Percentiles rank a stretch among this genome's conserved stretches.
Conservation (phyloP, 441 rosid species). For the Macaranga tanarius region DNA sequence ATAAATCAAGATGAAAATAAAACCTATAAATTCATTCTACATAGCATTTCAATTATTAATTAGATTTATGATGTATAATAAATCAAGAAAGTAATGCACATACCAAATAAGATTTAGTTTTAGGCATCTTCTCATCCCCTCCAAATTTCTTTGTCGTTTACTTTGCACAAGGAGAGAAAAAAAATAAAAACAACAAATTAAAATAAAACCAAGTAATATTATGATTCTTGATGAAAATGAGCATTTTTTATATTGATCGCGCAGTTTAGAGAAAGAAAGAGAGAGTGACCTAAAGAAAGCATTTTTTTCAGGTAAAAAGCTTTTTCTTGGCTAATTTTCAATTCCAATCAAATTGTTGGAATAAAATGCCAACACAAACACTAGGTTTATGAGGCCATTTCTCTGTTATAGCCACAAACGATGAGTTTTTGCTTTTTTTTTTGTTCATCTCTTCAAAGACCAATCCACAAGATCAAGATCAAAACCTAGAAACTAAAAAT, state of each 20-base stretch:
- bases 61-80: too few species aligned
- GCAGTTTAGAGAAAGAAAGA: neutral
- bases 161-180: constrained; percentile 39
- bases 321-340: constrained; percentile 77
- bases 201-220: constrained; percentile 4
- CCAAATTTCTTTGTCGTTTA: constrained; percentile 58
- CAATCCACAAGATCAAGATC: constrained; percentile 5
- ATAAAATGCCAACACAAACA: constrained; percentile 87
- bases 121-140: constrained; percentile 83
- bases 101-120: too few species aligned
- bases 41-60: too few species aligned
- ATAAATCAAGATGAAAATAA: too few species aligned
- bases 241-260: too few species aligned
- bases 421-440: constrained; percentile 35
- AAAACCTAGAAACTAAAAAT: neutral
- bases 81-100: too few species aligned
- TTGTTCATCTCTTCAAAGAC: constrained; percentile 49
- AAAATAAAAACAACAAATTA: constrained; percentile 16
- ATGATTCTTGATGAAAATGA: neutral
- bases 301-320: constrained; percentile 67
- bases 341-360: constrained; percentile 88
- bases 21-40: too few species aligned
- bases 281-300: constrained; percentile 61
- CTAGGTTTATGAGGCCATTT: constrained; percentile 60
- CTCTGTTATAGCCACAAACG: constrained; percentile 64